Conservation (phyloP, 2,329 filamentous ascomycete genomes). For the Sporothrix globosa region DNA sequence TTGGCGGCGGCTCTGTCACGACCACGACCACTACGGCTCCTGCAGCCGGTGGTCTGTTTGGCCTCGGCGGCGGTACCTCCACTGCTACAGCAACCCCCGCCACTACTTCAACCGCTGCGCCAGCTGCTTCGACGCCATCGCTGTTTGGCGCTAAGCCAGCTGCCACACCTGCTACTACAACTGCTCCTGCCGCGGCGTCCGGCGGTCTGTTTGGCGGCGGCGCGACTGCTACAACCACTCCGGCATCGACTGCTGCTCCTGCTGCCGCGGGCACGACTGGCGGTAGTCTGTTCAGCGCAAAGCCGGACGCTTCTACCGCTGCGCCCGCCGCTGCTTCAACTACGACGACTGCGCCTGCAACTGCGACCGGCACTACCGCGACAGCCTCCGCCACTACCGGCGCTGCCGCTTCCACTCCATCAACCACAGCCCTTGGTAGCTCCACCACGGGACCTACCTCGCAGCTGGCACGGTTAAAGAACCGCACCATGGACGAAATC, state of each 20-base stretch:
- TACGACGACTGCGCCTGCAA: conserved; percentile 52
- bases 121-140: conserved; percentile 12
- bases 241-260: conserved; percentile 41
- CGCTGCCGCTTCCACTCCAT: conserved; percentile 36
- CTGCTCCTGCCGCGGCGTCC: conserved; percentile 36
- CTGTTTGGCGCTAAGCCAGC: conserved; percentile 30
- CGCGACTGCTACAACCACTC: conserved; percentile 34
- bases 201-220: conserved; percentile 40
- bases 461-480: conserved; percentile 87
- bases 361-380: conserved; percentile 36
- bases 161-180: conserved; percentile 16
- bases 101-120: conserved; percentile 7
- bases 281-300: conserved; percentile 33
- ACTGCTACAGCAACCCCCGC: conserved; percentile 11
- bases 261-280: conserved; percentile 36
- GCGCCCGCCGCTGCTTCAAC: conserved; percentile 64
- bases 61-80: neutral
- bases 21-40: neutral
- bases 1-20: neutral
- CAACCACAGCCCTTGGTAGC: conserved; percentile 56
- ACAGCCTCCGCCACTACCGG: conserved; percentile 39
- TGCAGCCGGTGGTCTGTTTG: conserved; percentile 14
- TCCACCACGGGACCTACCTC: conserved; percentile 82
- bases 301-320: conserved; percentile 33
- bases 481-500: conserved; percentile 99